Conservation (phyloP, 495 filamentous ascomycete genomes). For the Chlorociboria aeruginascens region DNA sequence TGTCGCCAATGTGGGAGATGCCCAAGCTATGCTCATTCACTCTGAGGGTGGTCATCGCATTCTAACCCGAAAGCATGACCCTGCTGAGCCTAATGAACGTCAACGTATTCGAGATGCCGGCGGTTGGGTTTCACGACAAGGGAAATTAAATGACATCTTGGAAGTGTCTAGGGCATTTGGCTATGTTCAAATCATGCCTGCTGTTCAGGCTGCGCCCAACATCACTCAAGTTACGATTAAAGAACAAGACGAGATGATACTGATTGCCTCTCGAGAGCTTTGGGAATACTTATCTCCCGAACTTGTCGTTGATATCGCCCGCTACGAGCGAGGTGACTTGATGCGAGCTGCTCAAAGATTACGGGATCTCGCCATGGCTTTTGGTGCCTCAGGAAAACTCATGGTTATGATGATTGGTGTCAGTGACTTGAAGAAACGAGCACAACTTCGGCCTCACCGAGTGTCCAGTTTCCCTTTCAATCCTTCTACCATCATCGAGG, state of each 20-base stretch:
- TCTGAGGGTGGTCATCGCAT: conserved; percentile 69
- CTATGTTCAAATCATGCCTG: conserved; percentile 82
- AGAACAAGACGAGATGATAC: conserved; percentile 86
- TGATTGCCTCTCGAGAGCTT: conserved; percentile 82
- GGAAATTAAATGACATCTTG: conserved; percentile 83
- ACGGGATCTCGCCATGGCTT: conserved; percentile 88
- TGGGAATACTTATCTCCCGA: conserved; percentile 90
- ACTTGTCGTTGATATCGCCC: conserved; percentile 80
- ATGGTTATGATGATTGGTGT: conserved; percentile 98
- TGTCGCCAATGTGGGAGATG: conserved; percentile 91
- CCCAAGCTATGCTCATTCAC: conserved; percentile 85
- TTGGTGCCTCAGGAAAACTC: conserved; percentile 83
- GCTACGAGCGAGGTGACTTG: conserved; percentile 68
- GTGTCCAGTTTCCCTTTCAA: conserved; percentile 64
- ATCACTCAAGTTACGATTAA: conserved; percentile 67
- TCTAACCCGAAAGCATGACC: conserved; percentile 84
- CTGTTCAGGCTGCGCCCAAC: conserved; percentile 82
- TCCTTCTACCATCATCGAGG: conserved; percentile 58
- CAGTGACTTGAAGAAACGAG: conserved; percentile 73
- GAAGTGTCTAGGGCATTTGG: conserved; percentile 92
- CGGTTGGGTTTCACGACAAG: conserved; percentile 88
- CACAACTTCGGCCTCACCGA: conserved; percentile 52
- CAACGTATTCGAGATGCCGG: conserved; percentile 88
- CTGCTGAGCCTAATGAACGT: conserved; percentile 70
- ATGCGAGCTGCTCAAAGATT: conserved; percentile 97